phyloP scores from a whole-genome alignment of 176 grass and related monocot genomes.

The Carex myosuroides region DNA sequence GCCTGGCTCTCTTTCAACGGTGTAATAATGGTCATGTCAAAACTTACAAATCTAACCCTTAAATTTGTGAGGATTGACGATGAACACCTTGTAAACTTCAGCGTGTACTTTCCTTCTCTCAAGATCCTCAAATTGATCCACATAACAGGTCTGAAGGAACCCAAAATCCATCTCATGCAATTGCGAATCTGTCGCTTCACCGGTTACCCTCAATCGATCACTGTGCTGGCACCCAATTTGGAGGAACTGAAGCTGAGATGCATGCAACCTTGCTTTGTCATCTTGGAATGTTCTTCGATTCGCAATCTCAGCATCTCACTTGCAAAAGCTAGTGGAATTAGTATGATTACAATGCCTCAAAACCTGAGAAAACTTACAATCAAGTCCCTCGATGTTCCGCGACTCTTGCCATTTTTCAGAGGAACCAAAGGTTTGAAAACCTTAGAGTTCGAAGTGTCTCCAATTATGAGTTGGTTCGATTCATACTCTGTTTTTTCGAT shows the following conservation, averaged over 20 bases:
- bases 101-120: slow-evolving; percentile 2
- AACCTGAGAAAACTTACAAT: background rate
- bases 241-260: slow-evolving; percentile 10
- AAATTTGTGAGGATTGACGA: background rate
- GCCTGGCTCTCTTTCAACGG: slow-evolving; percentile 1
- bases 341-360: background rate
- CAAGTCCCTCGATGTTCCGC: slow-evolving; percentile 36
- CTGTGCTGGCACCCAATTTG: background rate
- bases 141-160: slow-evolving; percentile 1
- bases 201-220: background rate
- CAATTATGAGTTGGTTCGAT: slow-evolving; percentile 12
- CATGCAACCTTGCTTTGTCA: background rate
- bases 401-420: slow-evolving; percentile 25
- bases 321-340: background rate
- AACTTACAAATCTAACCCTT: slow-evolving; percentile 9
- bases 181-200: background rate
- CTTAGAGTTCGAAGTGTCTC: slow-evolving; percentile 37
- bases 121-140: slow-evolving; percentile 1
- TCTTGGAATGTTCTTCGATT: background rate
- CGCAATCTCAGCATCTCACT: background rate
- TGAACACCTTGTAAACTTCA: background rate
- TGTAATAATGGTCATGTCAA: background rate
- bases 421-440: slow-evolving; percentile 19
- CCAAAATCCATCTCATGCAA: slow-evolving; percentile 6
- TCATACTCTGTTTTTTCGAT: slow-evolving; percentile 20